Base-by-base conservation (phyloP, 345 rosid genomes). In the Eucalyptus erythrocorys region DNA sequence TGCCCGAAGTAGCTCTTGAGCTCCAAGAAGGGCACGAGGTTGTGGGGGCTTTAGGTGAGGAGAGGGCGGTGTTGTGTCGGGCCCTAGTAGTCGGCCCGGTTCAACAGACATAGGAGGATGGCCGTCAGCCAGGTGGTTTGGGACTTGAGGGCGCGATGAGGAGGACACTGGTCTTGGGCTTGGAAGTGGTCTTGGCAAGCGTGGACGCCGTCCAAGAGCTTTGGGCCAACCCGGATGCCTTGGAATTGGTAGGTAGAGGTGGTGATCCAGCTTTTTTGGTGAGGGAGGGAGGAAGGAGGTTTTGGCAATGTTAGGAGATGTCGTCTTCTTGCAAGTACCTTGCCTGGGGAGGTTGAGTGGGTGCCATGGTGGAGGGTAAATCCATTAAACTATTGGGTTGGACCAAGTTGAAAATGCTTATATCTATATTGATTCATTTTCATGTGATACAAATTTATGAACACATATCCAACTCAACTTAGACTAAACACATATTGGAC, bases 21-120 rank as follows among this genome's bases (percentile, higher is more conserved):
- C 43, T 89, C 90, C 85, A 86, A 71, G 88, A 68, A 49, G 80
- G 89, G 76, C 30, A 89, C 87, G 51, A 68, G 90, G 19, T 66
- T 68, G 1, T 86, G 87, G 24, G 86, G 88, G 86, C 42, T 86
- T 34, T 68, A 76, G 11, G 24, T 37, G 71, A 89, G 88, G 42
- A 86, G 76, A 21, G 90, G 90, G 37, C 55, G 86, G 37, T 49
- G 32, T 11, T 49, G 7, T n/a, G 11, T 87, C 9, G 71, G 34
- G 48, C 47, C 87, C 1, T 16, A 24, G 49, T 64, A 76, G 19
- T 17, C 12, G 40, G 71, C 53, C n/a, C 45, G 86, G 76, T 87
- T 87, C 42, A 87, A 45, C 42, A 87, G 66, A 55, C 87, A 79
- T 17, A 89, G 82, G 48, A 82, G 37, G 14, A 87, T 50, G 82